Base-by-base conservation (phyloP, 2,329 filamentous ascomycete species). In the Polytolypa hystricis region DNA sequence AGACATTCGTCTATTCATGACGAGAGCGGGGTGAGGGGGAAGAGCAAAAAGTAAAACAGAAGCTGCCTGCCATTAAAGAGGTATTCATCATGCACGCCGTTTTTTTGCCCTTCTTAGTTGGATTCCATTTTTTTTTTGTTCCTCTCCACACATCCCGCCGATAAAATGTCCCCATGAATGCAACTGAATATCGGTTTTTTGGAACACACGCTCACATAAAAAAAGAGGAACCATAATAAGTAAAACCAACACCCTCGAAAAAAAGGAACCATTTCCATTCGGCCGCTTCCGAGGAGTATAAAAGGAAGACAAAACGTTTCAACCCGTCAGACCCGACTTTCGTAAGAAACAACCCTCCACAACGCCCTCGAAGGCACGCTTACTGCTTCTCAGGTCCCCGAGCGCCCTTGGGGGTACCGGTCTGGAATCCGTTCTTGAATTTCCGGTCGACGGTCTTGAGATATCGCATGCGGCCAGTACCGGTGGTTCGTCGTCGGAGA, bases 401-500 rank as follows among this genome's bases (percentile, higher is more conserved):
- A 55, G 86, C 73, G 61, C 79, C 81, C 74, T 93, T 87, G 64
- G 86, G 86, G 56, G 74, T 68, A 63, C 91, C 91, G 54, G 71
- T 77, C 74, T 84, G 89, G 84, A 98, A 98, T 58, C 86, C 87
- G 73, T 98, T 98, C 76, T 81, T 85, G 80, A 94, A 94, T 71
- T 79, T 79, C 67, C 91, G 81, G 64, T 86, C 74, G 64, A 98
- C 80, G 60, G 75, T 77, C 77, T 93, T 93, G 66, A 98, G 77
- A 73, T 87, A 84, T 65, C 85, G 79, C 81, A 87, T 91, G 69
- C 91, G 84, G 68, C 91, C 91, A 62, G 85, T 89, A 60, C 91
- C 91, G 65, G 84, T 89, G 63, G 89, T 95, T 87, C 95, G 96
- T 82, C 91, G 93, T 70, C 91, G 78, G 85, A 96, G 96, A 60